phyloP scores from a whole-genome alignment of 2,329 filamentous ascomycete genomes.

The Gaeumannomyces sp. region DNA sequence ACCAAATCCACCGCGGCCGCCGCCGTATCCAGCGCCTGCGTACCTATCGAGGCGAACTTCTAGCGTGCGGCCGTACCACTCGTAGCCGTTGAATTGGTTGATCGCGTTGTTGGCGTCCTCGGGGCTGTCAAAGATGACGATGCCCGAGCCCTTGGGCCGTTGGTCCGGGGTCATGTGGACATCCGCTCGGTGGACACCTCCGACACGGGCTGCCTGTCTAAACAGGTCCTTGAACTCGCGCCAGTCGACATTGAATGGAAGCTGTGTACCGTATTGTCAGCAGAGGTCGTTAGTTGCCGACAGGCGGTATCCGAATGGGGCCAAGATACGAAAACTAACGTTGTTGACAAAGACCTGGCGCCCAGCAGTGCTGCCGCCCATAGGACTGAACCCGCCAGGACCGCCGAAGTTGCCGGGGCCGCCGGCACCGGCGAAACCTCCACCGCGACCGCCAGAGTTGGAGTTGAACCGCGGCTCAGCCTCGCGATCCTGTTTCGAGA shows the following conservation, averaged over 20 bases:
- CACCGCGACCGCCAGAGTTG: constrained; percentile 58
- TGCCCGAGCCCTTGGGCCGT: constrained; percentile 91
- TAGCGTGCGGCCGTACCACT: constrained; percentile 90
- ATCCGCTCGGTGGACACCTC: constrained; percentile 86
- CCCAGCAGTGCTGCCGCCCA: constrained; percentile 50
- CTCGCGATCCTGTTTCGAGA: constrained; percentile 72
- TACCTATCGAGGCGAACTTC: constrained; percentile 97
- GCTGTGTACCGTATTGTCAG: constrained; percentile 47
- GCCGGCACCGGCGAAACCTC: constrained; percentile 45
- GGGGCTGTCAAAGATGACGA: constrained; percentile 90
- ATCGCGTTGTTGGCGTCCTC: constrained; percentile 96
- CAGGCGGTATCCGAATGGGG: constrained; percentile 16
- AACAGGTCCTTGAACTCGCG: constrained; percentile 98
- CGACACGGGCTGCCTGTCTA: constrained; percentile 76
- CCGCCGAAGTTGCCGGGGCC: constrained; percentile 23
- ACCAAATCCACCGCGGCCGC: constrained; percentile 53
- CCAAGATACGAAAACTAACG: constrained; percentile 58
- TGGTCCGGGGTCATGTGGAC: constrained; percentile 89
- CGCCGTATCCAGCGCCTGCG: constrained; percentile 52
- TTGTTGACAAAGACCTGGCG: constrained; percentile 97
- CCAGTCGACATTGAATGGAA: constrained; percentile 96
- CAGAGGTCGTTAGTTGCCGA: constrained; percentile 2
- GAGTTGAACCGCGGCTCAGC: constrained; percentile 94
- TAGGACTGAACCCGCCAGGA: constrained; percentile 51
- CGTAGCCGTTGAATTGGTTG: constrained; percentile 95